Conservation (phyloP, 1,139 yeast species). For the Diutina ranongensis region DNA sequence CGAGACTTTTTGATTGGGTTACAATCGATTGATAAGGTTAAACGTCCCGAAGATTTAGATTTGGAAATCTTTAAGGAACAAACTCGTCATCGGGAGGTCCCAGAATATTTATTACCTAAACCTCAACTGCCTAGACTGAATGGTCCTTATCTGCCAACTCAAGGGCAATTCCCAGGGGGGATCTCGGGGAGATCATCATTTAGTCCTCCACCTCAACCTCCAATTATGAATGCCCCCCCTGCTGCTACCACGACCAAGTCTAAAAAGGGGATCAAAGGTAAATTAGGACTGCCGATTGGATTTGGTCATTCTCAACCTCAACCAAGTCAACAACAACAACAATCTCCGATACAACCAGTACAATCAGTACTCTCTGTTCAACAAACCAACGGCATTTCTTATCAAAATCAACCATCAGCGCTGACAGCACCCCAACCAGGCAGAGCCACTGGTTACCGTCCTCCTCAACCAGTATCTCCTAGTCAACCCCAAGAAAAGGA, state of each 20-base stretch:
- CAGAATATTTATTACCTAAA: slow-evolving; percentile 18
- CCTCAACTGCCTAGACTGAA: neutral
- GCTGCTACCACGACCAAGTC: neutral
- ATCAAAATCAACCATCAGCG: neutral
- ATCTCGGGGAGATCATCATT: neutral
- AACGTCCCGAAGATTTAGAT: slow-evolving; percentile 22
- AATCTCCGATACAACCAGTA: neutral
- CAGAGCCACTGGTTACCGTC: slow-evolving; percentile 1
- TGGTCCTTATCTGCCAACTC: neutral
- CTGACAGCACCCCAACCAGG: neutral
- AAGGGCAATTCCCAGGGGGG: neutral
- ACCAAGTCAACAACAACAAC: neutral
- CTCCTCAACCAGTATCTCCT: neutral
- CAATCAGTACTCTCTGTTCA: neutral
- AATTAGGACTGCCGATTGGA: slow-evolving; percentile 1
- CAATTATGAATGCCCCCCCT: neutral
- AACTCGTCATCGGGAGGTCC: slow-evolving; percentile 19
- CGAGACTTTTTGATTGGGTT: slow-evolving; percentile 36
- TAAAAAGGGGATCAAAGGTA: neutral
- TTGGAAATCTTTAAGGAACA: slow-evolving; percentile 20
- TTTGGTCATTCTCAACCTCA: neutral
- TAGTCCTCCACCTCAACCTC: neutral
- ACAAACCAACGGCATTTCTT: neutral
- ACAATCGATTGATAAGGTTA: slow-evolving; percentile 29
- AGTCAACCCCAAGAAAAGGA: neutral